Evolutionary conservation across 768 basidiomycete genomes (phyloP).

Genomic region (Trametes coccinea): DNA sequence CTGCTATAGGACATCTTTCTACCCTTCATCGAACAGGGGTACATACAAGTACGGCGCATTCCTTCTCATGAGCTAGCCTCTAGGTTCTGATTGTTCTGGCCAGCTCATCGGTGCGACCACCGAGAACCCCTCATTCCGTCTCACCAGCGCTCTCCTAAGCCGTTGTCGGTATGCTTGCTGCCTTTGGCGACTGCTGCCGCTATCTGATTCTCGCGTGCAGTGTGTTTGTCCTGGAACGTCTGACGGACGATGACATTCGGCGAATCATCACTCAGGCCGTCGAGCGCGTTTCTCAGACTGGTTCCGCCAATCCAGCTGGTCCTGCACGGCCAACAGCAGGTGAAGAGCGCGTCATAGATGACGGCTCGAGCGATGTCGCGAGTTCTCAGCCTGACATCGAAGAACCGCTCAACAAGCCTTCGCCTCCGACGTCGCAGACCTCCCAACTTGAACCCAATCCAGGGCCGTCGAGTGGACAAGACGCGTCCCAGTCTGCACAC

Average conservation of each 20-base stretch:
- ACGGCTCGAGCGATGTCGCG: constrained; percentile 19
- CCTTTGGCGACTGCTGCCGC: background rate
- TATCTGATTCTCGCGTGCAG: constrained; percentile 39
- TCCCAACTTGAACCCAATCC: constrained; percentile 13
- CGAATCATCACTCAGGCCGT: constrained; percentile 59
- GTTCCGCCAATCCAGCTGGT: background rate
- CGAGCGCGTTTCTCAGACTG: constrained; percentile 34
- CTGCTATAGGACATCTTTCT: constrained; percentile 69
- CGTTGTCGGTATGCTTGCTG: constrained; percentile 62
- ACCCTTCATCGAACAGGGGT: constrained; percentile 78
- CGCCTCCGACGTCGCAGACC: constrained; percentile 22
- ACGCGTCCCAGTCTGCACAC: constrained; percentile 2
- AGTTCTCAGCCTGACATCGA: constrained; percentile 26
- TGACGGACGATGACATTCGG: constrained; percentile 62
- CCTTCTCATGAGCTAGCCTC: background rate
- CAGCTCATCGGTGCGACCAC: constrained; percentile 83
- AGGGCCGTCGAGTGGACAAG: constrained; percentile 21
- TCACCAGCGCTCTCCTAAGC: constrained; percentile 70
- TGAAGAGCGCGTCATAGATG: background rate
- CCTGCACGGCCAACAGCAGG: background rate
- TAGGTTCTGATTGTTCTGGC: background rate
- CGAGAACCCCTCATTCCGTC: constrained; percentile 86
- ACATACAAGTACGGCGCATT: constrained; percentile 49
- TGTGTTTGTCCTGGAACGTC: constrained; percentile 71
- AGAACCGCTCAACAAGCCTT: constrained; percentile 14